Conservation (phyloP, 768 basidiomycete species). For the Serendipita sp. region DNA sequence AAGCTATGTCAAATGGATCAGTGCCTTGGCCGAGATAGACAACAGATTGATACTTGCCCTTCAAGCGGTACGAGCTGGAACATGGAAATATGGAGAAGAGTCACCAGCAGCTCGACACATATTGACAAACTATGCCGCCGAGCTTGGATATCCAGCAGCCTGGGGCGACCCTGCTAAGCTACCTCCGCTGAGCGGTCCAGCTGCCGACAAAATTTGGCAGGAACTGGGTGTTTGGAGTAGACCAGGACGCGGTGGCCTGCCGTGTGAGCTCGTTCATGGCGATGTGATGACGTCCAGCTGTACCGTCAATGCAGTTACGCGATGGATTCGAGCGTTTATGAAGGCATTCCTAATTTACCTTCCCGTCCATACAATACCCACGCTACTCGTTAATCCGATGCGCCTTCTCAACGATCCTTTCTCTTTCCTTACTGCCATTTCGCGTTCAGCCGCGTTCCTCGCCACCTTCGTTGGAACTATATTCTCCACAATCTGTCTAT, state of each 20-base stretch:
- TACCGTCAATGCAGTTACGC: constrained; percentile 36
- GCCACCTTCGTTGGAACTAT: constrained; percentile 54
- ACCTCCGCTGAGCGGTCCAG: constrained; percentile 45
- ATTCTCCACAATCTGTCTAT: constrained; percentile 55
- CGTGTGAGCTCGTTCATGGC: constrained; percentile 62
- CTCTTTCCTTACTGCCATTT: constrained; percentile 24
- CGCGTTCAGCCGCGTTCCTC: constrained; percentile 57
- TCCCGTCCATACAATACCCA: constrained; percentile 30
- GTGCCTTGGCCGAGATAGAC: constrained; percentile 53
- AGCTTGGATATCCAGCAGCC: constrained; percentile 40
- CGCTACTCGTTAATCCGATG: not conserved
- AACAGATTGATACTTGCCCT: constrained; percentile 38
- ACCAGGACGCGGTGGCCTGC: constrained; percentile 47
- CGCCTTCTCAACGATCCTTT: constrained; percentile 19
- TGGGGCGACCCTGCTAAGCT: constrained; percentile 50
- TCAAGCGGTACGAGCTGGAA: constrained; percentile 34
- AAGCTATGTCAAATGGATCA: constrained; percentile 68
- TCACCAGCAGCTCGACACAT: constrained; percentile 25
- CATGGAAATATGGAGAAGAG: constrained; percentile 44
- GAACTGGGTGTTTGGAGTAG: constrained; percentile 37
- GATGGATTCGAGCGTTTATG: constrained; percentile 41
- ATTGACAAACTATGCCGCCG: constrained; percentile 31
- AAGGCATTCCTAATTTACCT: constrained; percentile 53
- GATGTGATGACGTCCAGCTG: constrained; percentile 42
- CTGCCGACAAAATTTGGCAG: constrained; percentile 41